These are phyloP conservation scores for Meyerozyma smithsonii DNA, from an alignment of 1,139 yeast species.

Conservation along the genomic window DNA sequence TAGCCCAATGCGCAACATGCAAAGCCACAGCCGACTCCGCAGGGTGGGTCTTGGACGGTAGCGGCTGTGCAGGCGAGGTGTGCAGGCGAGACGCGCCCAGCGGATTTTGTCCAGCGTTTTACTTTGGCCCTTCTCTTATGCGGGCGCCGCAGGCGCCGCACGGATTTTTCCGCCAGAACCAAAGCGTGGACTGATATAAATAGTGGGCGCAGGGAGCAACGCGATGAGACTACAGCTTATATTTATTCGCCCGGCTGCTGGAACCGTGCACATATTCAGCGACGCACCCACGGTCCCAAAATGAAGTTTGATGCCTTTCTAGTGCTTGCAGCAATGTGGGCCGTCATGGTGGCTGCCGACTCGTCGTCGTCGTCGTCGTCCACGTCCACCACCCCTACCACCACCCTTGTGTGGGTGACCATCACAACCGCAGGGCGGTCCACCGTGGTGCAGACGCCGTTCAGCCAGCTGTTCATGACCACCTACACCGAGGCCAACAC, in stretches of 20 bases:
- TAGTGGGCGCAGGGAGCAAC: constrained; percentile 3
- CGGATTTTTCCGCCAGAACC: too few relatives aligned
- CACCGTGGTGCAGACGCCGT: constrained; percentile 24
- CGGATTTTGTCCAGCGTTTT: neutral
- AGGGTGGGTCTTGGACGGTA: too few relatives aligned
- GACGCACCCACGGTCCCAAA: neutral
- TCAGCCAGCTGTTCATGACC: constrained; percentile 28
- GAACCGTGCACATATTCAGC: neutral
- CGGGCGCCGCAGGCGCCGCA: constrained; percentile 1
- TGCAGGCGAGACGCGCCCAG: neutral
- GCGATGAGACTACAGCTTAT: neutral
- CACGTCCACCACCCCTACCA: neutral
- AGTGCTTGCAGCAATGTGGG: neutral
- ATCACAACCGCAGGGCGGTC: constrained; percentile 28
- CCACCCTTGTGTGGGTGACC: constrained; percentile 30
- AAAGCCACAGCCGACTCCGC: too few relatives aligned
- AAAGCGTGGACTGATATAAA: too few relatives aligned
- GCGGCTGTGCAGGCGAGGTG: neutral
- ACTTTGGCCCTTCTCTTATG: neutral
- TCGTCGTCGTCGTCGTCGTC: too few relatives aligned
- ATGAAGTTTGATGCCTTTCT: neutral
- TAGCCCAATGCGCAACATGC: too few relatives aligned
- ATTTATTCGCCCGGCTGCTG: neutral
- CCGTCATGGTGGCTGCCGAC: neutral
- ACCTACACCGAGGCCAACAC: constrained; percentile 20